Conservation (phyloP, 345 rosid species). For the Mallotus nudiflorus region DNA sequence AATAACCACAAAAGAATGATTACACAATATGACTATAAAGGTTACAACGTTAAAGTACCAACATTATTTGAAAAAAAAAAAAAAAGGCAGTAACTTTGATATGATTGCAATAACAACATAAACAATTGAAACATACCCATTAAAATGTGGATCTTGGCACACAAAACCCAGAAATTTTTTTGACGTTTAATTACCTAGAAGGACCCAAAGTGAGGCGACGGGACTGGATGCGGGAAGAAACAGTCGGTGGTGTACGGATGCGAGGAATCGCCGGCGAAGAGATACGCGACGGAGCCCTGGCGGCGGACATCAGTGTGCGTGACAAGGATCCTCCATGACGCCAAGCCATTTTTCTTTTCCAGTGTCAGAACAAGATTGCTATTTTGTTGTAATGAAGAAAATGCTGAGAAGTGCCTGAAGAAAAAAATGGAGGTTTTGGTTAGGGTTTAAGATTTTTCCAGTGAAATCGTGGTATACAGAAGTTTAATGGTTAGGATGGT, state of each 20-base stretch:
- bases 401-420: not conserved
- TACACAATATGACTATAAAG: not conserved
- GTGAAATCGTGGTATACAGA: not conserved
- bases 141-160: not conserved
- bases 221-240: constrained; percentile 54
- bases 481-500: not conserved
- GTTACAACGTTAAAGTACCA: not conserved
- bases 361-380: not conserved
- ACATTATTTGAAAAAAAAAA: not conserved
- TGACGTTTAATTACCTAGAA: constrained; percentile 50
- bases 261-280: constrained; percentile 60
- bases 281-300: constrained; percentile 63
- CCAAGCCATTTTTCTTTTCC: constrained; percentile 40
- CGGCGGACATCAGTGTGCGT: constrained; percentile 44
- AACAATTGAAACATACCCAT: not conserved
- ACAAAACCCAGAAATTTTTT: not conserved
- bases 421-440: not conserved
- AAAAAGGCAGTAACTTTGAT: not conserved
- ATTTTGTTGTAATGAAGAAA: not conserved
- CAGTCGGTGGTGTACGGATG: constrained; percentile 55
- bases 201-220: constrained; percentile 62
- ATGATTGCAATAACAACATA: not conserved
- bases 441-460: constrained; percentile 14
- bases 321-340: constrained; percentile 49
- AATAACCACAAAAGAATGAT: too few relatives aligned